phyloP scores from a whole-genome alignment of 2,329 filamentous ascomycete genomes.

The Onygenales sp. region DNA sequence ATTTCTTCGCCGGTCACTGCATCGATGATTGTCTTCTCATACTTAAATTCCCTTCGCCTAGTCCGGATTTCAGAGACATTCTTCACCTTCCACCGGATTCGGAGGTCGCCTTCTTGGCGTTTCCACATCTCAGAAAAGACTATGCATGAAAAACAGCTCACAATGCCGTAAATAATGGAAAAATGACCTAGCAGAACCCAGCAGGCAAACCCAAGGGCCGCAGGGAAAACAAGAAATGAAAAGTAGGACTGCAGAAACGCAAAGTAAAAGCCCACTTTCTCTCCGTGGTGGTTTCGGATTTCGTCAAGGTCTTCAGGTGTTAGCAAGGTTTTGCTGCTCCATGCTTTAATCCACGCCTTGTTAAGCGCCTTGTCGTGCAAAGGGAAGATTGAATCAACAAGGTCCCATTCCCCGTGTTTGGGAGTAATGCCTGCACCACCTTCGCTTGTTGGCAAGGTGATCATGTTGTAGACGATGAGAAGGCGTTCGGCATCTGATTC shows the following conservation, averaged over 20 bases:
- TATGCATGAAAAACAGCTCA: constrained; percentile 76
- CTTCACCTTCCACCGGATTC: constrained; percentile 79
- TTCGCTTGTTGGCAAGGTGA: constrained; percentile 62
- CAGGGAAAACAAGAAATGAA: constrained; percentile 71
- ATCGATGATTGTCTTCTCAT: constrained; percentile 68
- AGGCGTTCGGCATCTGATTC: constrained; percentile 82
- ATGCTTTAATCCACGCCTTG: constrained; percentile 62
- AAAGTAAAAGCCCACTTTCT: constrained; percentile 86
- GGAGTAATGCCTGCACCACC: constrained; percentile 72
- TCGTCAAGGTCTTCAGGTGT: constrained; percentile 58
- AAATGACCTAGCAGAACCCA: constrained; percentile 82
- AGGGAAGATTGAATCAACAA: constrained; percentile 65
- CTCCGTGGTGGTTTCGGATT: constrained; percentile 68
- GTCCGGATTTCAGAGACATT: constrained; percentile 74
- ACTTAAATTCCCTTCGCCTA: constrained; percentile 66
- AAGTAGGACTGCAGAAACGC: constrained; percentile 91
- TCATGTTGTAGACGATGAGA: constrained; percentile 76
- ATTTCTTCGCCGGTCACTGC: constrained; percentile 71
- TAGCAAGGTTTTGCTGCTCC: constrained; percentile 62
- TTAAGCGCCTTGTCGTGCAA: constrained; percentile 71
- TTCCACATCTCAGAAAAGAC: constrained; percentile 96
- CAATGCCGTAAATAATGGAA: constrained; percentile 68
- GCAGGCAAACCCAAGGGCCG: constrained; percentile 62
- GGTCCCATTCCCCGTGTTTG: constrained; percentile 58
- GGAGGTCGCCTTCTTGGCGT: constrained; percentile 78